A percentile compares a stretch with the other conserved stretches of the same genome.
phyloP scores from a whole-genome alignment of 1,139 yeast genomes.

The Entelexis paramagnoliae region DNA sequence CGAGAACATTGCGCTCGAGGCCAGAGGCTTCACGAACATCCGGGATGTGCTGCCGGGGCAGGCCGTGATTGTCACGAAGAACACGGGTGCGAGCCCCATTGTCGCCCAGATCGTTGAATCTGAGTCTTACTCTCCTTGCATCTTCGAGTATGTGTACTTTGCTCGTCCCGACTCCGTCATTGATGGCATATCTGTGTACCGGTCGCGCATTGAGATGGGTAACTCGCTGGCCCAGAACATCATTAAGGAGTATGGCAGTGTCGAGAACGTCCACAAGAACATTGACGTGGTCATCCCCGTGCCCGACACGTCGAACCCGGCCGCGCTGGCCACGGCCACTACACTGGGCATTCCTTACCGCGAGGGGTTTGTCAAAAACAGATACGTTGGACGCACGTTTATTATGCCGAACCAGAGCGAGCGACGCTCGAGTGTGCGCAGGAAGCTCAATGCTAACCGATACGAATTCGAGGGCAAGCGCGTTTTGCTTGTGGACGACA shows the following conservation, averaged over 20 bases:
- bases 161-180: constrained; percentile 95
- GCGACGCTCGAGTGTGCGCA: constrained; percentile 85
- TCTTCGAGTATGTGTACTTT: constrained; percentile 93
- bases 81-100: constrained; percentile 51
- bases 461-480: constrained; percentile 77
- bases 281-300: constrained; percentile 96
- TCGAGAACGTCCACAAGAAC: constrained; percentile 41
- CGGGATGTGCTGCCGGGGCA: constrained; percentile 89
- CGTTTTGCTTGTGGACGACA: constrained; percentile 91
- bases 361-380: constrained; percentile 93
- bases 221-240: constrained; percentile 72
- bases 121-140: constrained; percentile 78
- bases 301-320: constrained; percentile 92
- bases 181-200: constrained; percentile 91
- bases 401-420: constrained; percentile 97
- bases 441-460: constrained; percentile 93
- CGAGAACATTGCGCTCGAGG: constrained; percentile 87
- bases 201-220: constrained; percentile 92
- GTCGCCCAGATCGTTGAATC: constrained; percentile 79
- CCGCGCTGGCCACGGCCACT: constrained; percentile 89
- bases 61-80: constrained; percentile 84
- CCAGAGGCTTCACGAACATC: constrained; percentile 76
- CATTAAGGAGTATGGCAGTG: constrained; percentile 39
- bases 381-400: constrained; percentile 94
- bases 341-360: constrained; percentile 72